phyloP scores from a whole-genome alignment of 2,329 filamentous ascomycete species.

The Polychaeton citri region DNA sequence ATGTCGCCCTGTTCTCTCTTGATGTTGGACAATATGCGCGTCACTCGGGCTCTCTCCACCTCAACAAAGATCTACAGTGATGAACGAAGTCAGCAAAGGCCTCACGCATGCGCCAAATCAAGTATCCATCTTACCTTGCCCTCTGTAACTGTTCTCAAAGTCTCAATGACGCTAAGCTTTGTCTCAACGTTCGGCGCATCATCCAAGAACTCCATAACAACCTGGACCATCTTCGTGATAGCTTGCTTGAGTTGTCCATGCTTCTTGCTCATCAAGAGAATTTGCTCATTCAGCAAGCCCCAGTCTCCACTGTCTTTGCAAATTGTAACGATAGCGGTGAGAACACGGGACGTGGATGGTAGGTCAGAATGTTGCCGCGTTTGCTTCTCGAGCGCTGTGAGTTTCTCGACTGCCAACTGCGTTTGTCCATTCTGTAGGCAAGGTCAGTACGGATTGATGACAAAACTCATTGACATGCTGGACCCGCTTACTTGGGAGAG shows the following conservation, averaged over 20 bases:
- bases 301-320: constrained; percentile 89
- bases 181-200: constrained; percentile 72
- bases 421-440: constrained; percentile 50
- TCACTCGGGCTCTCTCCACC: constrained; percentile 91
- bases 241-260: constrained; percentile 99
- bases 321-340: constrained; percentile 82
- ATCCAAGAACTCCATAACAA: constrained; percentile 83
- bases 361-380: constrained; percentile 95
- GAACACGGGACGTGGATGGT: constrained; percentile 78
- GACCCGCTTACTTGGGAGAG: constrained; percentile 40
- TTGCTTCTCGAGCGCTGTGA: constrained; percentile 85
- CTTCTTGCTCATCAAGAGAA: constrained; percentile 93
- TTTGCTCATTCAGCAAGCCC: constrained; percentile 91
- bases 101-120: constrained; percentile 4
- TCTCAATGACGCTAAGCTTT: constrained; percentile 90
- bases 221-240: constrained; percentile 97
- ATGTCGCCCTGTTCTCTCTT: constrained; percentile 93
- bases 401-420: constrained; percentile 83
- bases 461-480: background rate
- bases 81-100: background rate
- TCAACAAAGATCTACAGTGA: constrained; percentile 76
- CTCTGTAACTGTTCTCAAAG: constrained; percentile 88
- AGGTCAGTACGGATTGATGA: constrained; percentile 10
- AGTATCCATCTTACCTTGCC: constrained; percentile 53
- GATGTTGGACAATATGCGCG: constrained; percentile 89